These are phyloP conservation scores for Scleroderma citrinum DNA, from an alignment of 768 basidiomycete genomes.

Conservation along the genomic window DNA sequence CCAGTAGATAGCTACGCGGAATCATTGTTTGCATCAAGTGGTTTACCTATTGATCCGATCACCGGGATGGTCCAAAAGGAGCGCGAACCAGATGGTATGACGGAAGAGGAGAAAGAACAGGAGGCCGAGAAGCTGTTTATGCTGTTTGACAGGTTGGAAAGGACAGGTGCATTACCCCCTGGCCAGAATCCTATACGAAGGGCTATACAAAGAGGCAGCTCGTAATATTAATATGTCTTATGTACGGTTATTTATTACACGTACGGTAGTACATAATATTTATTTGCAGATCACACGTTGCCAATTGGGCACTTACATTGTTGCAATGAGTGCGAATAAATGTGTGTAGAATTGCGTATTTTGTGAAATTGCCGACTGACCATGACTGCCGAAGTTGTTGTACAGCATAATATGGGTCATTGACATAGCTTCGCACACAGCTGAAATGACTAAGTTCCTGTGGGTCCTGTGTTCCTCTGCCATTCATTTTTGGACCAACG, in stretches of 20 bases:
- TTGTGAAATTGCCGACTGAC: too few species aligned
- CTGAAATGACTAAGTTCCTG: too few species aligned
- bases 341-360: too few species aligned
- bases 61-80: slow-evolving; percentile 61
- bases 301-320: too few species aligned
- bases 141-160: slow-evolving; percentile 85
- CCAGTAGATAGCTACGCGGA: slow-evolving; percentile 27
- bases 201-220: slow-evolving; percentile 42
- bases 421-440: too few species aligned
- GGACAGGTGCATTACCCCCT: slow-evolving; percentile 59
- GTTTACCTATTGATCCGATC: slow-evolving; percentile 69
- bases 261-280: slow-evolving; percentile 4
- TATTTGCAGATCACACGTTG: too few species aligned
- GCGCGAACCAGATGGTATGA: slow-evolving; percentile 56
- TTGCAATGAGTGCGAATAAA: too few species aligned
- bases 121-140: slow-evolving; percentile 92
- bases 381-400: too few species aligned
- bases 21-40: slow-evolving; percentile 29
- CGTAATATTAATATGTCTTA: background rate
- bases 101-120: slow-evolving; percentile 89
- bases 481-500: too few species aligned
- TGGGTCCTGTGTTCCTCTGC: too few species aligned
- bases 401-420: too few species aligned
- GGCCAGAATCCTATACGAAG: slow-evolving; percentile 68
- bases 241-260: too few species aligned